Percentiles rank a stretch among this genome's conserved stretches.
Conservation (phyloP, 495 filamentous ascomycete species). For the Chaetomium fimeti region DNA sequence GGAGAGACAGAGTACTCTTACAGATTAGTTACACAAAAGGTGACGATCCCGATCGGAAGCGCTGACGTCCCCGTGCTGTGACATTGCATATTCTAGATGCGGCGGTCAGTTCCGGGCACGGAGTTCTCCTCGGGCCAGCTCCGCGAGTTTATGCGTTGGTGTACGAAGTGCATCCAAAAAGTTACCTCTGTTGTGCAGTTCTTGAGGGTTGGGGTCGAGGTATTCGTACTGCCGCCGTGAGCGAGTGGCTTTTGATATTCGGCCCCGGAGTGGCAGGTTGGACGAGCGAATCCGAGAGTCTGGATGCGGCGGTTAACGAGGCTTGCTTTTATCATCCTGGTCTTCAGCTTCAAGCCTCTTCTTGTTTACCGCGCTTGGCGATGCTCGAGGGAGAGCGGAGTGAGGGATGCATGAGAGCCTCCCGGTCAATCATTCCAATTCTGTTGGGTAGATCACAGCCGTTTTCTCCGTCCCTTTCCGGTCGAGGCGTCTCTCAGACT, state of each 20-base stretch:
- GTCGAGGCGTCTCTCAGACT: not conserved
- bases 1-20: not conserved
- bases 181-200: no score
- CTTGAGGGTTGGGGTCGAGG: not conserved
- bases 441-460: not conserved
- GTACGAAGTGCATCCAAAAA: no score
- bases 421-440: no score
- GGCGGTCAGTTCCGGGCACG: not conserved
- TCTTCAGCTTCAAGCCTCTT: not conserved
- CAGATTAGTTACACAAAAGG: no score
- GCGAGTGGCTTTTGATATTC: not conserved
- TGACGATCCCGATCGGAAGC: not conserved
- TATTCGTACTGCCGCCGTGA: not conserved
- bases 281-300: constrained; percentile 6
- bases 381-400: not conserved
- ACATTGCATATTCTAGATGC: not conserved
- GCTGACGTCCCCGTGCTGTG: not conserved
- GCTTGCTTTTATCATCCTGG: not conserved
- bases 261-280: not conserved
- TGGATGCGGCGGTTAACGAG: constrained; percentile 2
- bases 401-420: not conserved
- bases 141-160: not conserved
- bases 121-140: not conserved
- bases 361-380: not conserved
- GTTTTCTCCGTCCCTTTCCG: not conserved